Evolutionary conservation across 345 rosid genomes (phyloP).

Genomic region (Ceriops decandra): DNA sequence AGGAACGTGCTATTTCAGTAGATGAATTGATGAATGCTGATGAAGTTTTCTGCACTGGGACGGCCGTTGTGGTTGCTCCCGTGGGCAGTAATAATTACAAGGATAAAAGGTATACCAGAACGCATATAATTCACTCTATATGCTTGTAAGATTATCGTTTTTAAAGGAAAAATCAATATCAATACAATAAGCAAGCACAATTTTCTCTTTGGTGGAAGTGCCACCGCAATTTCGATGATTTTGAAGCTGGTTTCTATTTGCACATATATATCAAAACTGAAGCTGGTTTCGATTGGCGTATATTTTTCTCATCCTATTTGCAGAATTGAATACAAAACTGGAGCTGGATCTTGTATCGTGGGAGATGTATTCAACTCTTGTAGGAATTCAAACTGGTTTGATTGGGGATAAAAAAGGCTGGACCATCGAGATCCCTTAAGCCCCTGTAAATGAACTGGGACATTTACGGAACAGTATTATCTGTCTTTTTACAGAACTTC

Average conservation of each 20-base stretch:
- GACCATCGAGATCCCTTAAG: conserved; percentile 14
- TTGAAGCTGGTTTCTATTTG: too few relatives aligned
- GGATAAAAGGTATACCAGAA: conserved; percentile 33
- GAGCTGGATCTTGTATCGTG: neutral
- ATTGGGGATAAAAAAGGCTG: conserved; percentile 24
- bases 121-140: neutral
- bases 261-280: too few relatives aligned
- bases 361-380: conserved; percentile 20
- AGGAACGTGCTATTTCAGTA: conserved; percentile 36
- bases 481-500: too few relatives aligned
- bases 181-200: neutral
- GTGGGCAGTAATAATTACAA: conserved; percentile 44
- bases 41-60: conserved; percentile 58
- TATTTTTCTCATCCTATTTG: neutral
- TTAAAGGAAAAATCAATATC: neutral
- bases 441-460: neutral
- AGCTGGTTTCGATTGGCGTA: too few relatives aligned
- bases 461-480: too few relatives aligned
- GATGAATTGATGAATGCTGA: conserved; percentile 47
- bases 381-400: conserved; percentile 28
- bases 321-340: conserved; percentile 23
- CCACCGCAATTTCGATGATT: too few relatives aligned
- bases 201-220: neutral
- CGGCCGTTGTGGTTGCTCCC: conserved; percentile 51
- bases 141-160: neutral